These are phyloP conservation scores for Bipolaris oryzae DNA, from an alignment of 2,329 filamentous ascomycete genomes.

Conservation along the genomic window DNA sequence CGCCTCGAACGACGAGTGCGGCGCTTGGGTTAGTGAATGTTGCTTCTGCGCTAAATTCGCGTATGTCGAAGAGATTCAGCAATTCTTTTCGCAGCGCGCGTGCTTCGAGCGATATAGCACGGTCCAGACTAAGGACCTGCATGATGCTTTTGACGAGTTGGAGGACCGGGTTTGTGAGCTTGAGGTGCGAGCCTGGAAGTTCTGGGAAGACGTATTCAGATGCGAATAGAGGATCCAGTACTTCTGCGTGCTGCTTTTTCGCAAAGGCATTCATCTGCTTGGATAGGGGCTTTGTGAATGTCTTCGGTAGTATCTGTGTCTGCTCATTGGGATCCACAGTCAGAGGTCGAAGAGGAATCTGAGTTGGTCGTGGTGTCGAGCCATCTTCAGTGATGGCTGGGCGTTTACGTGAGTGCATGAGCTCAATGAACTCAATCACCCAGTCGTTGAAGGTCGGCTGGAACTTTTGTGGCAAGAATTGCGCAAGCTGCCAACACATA, in stretches of 20 bases:
- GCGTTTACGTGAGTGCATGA: constrained; percentile 88
- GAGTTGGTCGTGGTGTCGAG: constrained; percentile 62
- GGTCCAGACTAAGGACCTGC: constrained; percentile 90
- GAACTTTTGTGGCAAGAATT: constrained; percentile 80
- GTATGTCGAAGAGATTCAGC: constrained; percentile 86
- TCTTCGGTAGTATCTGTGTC: constrained; percentile 74
- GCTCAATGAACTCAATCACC: constrained; percentile 91
- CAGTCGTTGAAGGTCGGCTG: constrained; percentile 89
- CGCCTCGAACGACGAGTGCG: constrained; percentile 71
- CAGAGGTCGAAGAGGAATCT: constrained; percentile 63
- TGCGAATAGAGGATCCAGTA: constrained; percentile 86
- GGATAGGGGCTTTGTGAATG: constrained; percentile 87
- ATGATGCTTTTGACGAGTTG: constrained; percentile 92
- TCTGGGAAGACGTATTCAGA: constrained; percentile 84
- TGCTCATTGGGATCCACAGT: constrained; percentile 62
- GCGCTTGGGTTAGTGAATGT: constrained; percentile 85
- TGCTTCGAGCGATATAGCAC: constrained; percentile 86
- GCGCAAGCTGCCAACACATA: constrained; percentile 98
- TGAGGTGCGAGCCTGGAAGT: constrained; percentile 74
- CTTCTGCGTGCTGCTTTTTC: constrained; percentile 82
- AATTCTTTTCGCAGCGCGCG: constrained; percentile 88
- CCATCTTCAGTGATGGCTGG: constrained; percentile 54
- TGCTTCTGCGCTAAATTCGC: constrained; percentile 90
- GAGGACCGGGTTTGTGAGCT: constrained; percentile 72
- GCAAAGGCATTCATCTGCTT: constrained; percentile 86